Evolutionary conservation across 1,139 yeast species (phyloP), one percentile per base, ranked within the genome.

Genomic region (Saccharomyces hybrid): DNA sequence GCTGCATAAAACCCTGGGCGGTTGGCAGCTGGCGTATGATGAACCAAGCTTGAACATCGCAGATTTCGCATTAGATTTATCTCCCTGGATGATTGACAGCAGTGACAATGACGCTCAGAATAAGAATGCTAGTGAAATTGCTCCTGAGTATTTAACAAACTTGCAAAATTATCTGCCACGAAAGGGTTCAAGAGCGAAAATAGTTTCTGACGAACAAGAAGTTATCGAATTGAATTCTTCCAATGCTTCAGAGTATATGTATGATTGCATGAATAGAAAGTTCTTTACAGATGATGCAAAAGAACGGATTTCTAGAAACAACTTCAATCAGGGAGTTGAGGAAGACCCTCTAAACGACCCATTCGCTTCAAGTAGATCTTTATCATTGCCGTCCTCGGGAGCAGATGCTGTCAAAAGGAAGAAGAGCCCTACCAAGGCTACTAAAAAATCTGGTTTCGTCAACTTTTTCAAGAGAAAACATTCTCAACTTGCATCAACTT

Each of bases 11-110:
- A 51, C 58, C 5, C 55, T 57, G 25, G 46, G 59, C 2, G 64
- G 67, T n/a, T 65, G 68, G 68, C 70, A 67, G 53, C 50, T 67
- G 16, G 71, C 71, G 1, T 62, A 59, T 34, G 71, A 68, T 57
- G 70, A 67, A 52, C 71, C 71, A 14, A 63, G 59, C 52, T 52
- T 68, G 41, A 64, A 64, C 48, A 57, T 67, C 11, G 64, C 63
- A 4, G 70, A 68, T 48, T 66, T 60, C 49, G 55, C 60, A 16
- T 46, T 68, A n/a, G 65, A 65, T 54, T 50, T 58, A 1, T 54
- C 60, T 2, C 63, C 64, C 3, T 62, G 66, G 64, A 52, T 51
- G 38, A 48, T 54, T 7, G 53, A 55, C 11, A 58, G 59, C 9
- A 51, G 49, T 25, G 52, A 51, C n/a, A 55, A 56, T 8, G 49